Conservation (phyloP, 1,284 basidiomycete genomes). For the Sutorius eximius region DNA sequence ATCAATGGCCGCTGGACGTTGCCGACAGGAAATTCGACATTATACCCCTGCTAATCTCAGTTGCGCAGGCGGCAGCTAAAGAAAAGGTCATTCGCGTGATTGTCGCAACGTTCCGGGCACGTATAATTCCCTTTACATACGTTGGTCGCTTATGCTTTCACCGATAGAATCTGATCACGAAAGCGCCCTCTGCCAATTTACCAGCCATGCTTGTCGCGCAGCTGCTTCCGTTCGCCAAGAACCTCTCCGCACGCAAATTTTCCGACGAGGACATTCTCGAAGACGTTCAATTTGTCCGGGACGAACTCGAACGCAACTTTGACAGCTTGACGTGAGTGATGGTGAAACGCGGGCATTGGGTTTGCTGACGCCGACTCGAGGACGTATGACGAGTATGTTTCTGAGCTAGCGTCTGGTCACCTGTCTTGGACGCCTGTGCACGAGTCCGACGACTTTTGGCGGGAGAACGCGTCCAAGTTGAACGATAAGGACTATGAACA, state of each 20-base stretch:
- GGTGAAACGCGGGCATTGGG: background rate
- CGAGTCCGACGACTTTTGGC: slow-evolving; percentile 97
- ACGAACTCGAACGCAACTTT: slow-evolving; percentile 80
- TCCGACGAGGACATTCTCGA: slow-evolving; percentile 93
- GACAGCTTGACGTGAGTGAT: slow-evolving; percentile 81
- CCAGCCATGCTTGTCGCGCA: slow-evolving; percentile 91
- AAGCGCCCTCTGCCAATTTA: slow-evolving; percentile 81
- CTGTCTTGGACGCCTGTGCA: slow-evolving; percentile 95
- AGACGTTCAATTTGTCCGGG: slow-evolving; percentile 83
- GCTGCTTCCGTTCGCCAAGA: slow-evolving; percentile 84
- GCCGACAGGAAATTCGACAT: slow-evolving; percentile 78
- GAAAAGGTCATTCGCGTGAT: slow-evolving; percentile 98
- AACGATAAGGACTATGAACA: slow-evolving; percentile 81
- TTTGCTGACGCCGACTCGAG: slow-evolving; percentile 41
- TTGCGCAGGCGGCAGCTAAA: slow-evolving; percentile 90
- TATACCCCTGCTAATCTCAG: slow-evolving; percentile 82
- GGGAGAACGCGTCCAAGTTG: slow-evolving; percentile 85
- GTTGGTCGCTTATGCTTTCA: background rate
- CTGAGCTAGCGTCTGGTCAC: slow-evolving; percentile 88
- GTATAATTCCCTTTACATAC: background rate
- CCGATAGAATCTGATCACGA: slow-evolving; percentile 79
- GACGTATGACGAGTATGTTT: slow-evolving; percentile 94
- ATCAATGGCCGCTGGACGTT: background rate
- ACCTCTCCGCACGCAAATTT: slow-evolving; percentile 85
- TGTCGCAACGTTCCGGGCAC: slow-evolving; percentile 85